phyloP scores from a whole-genome alignment of 768 basidiomycete species.

The Boletellus sp. region DNA sequence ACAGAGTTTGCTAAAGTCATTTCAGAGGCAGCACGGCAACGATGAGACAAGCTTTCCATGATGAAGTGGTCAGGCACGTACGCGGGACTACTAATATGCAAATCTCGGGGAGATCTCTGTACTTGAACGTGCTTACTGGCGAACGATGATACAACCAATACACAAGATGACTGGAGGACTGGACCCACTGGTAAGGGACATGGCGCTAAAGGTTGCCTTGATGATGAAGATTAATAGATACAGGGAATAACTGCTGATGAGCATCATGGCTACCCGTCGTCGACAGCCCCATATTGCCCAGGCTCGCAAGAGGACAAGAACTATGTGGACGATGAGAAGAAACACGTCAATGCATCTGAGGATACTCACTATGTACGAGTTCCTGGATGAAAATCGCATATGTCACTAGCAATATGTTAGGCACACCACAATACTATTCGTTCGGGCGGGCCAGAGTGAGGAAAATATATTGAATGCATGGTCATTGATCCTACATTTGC shows the following conservation, averaged over 20 bases:
- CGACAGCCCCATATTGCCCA: no score
- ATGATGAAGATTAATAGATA: slow-evolving; percentile 4
- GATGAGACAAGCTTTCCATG: background rate
- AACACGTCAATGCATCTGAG: no score
- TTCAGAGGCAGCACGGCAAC: background rate
- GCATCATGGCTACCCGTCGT: background rate
- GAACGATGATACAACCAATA: background rate
- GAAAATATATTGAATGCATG: no score
- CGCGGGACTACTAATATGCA: background rate
- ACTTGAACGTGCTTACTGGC: background rate
- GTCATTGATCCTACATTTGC: background rate
- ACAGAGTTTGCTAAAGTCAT: background rate
- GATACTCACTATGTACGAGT: slow-evolving; percentile 13
- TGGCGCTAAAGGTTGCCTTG: background rate
- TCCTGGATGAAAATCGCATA: slow-evolving; percentile 6
- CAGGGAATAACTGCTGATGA: slow-evolving; percentile 6
- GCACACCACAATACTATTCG: slow-evolving; percentile 6
- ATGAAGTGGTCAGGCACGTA: background rate
- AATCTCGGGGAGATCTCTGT: background rate
- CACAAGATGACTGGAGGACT: background rate
- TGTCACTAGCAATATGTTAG: background rate
- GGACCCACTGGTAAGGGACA: background rate
- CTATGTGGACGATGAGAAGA: background rate
- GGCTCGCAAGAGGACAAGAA: slow-evolving; percentile 17
- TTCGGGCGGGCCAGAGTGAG: no score